phyloP scores from a whole-genome alignment of 345 rosid genomes.

The Chamaenerion angustifolium region DNA sequence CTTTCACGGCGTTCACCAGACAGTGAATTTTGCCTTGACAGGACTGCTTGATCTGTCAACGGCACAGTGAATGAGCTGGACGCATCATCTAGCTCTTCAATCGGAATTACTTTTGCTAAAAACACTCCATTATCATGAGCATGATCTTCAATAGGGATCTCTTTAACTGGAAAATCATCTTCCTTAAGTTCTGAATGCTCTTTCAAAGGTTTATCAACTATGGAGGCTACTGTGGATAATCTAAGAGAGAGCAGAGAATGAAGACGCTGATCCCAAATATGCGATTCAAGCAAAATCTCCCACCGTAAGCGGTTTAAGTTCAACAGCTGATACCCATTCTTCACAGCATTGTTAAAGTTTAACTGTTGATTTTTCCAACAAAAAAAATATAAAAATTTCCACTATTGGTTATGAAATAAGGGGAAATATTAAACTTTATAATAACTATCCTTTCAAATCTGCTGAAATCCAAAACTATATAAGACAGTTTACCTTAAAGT shows the following conservation, averaged over 20 bases:
- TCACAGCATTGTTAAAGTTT: slow-evolving; percentile 22
- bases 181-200: slow-evolving; percentile 14
- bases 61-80: not conserved
- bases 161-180: slow-evolving; percentile 6
- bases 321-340: slow-evolving; percentile 40
- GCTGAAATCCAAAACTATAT: slow-evolving; percentile 9
- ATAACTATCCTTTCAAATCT: too few species aligned
- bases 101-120: not conserved
- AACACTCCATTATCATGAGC: too few species aligned
- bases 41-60: slow-evolving; percentile 4
- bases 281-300: slow-evolving; percentile 73
- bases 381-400: not conserved
- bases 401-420: too few species aligned
- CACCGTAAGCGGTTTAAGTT: slow-evolving; percentile 48
- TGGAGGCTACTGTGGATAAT: slow-evolving; percentile 21
- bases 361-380: slow-evolving; percentile 22
- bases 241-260: slow-evolving; percentile 44
- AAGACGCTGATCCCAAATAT: slow-evolving; percentile 64
- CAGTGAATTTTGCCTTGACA: slow-evolving; percentile 6
- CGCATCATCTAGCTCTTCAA: not conserved
- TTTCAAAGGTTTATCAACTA: slow-evolving; percentile 14
- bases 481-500: slow-evolving; percentile 53
- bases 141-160: too few species aligned
- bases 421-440: too few species aligned
- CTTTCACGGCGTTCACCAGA: not conserved